Base-by-base conservation (phyloP, 257 asterid species). In the Jasminum sambac region DNA sequence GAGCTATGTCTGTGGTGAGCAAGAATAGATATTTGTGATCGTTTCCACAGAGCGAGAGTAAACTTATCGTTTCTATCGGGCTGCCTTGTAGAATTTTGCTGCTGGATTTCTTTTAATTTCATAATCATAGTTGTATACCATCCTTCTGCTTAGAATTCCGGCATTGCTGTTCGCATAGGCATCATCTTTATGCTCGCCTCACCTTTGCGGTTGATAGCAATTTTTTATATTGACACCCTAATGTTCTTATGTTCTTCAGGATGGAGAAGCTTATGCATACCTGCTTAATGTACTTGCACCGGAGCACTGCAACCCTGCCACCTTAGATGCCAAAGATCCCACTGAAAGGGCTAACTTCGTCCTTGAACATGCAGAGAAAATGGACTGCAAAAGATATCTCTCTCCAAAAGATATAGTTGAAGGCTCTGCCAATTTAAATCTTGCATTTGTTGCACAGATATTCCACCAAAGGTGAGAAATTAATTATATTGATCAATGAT, bases 281-380 rank as follows among this genome's bases (percentile, higher is more conserved):
- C 84, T 94, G 81, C 98, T 94, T 74, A 94, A 90, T 69, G 97
- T 88, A 72, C 98, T 94, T 77, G 98, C 98, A 37, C 98, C 97
- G 21, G 98, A 94, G 77, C 89, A 87, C 70, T 90, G 97, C 79
- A 84, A 77, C 83, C 91, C 97, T 4, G 84, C 84, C 76, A 87
- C 96, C 65, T 84, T 94, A 81, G 97, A 89, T 78, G 72, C 87
- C 48, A 89, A 85, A 79, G 95, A 94, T 83, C 91, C 96, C 42
- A 68, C 81, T 67, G 91, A 90, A 80, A 86, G 97, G 78, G 98
- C 98, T 63, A 87, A 89, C 80, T 66, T 94, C 86, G 90, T 94
- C 77, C 97, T 94, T 37, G 98, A 94, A 67, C 98, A 94, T 81
- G 98, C 98, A 43, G 96, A 94, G 87, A 85, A 82, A 78, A 89